phyloP scores from a whole-genome alignment of 2,329 filamentous ascomycete genomes.

The Cladobotryum mycophilum region DNA sequence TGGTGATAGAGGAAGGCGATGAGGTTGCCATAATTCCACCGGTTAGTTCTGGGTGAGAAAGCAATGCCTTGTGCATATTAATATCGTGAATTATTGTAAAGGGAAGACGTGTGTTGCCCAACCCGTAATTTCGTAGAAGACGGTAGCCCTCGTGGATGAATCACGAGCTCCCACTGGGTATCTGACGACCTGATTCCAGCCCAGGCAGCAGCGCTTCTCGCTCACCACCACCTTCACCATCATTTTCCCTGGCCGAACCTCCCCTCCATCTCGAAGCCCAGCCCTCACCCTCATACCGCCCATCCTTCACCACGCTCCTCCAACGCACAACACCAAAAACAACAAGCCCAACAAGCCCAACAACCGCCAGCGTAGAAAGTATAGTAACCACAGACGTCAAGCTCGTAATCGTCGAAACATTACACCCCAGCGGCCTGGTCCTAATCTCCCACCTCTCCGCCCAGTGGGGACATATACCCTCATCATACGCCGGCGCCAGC shows the following conservation, averaged over 20 bases:
- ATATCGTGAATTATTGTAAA: neutral
- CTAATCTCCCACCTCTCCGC: slow-evolving; percentile 35
- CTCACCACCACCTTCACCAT: slow-evolving; percentile 19
- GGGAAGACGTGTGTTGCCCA: neutral
- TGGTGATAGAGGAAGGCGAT: slow-evolving; percentile 63
- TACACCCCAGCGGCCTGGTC: slow-evolving; percentile 29
- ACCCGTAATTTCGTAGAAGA: neutral
- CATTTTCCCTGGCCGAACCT: neutral
- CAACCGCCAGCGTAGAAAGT: slow-evolving; percentile 21
- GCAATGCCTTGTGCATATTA: neutral
- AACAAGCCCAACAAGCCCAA: slow-evolving; percentile 17
- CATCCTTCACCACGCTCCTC: slow-evolving; percentile 17
- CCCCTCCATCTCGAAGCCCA: slow-evolving; percentile 12
- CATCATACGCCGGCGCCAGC: slow-evolving; percentile 44
- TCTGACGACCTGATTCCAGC: slow-evolving; percentile 1
- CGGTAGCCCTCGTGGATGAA: neutral
- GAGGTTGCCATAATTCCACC: slow-evolving; percentile 85
- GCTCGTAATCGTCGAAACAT: slow-evolving; percentile 29
- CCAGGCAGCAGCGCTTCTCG: slow-evolving; percentile 24
- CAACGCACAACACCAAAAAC: slow-evolving; percentile 14
- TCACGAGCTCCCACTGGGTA: neutral
- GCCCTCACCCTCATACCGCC: slow-evolving; percentile 16
- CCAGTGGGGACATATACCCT: slow-evolving; percentile 47
- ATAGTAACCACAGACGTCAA: slow-evolving; percentile 24
- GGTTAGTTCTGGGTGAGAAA: slow-evolving; percentile 67